Evolutionary conservation across 2,329 filamentous ascomycete genomes (phyloP), one percentile per base, ranked within the genome.

Genomic region (Dothideomycetidae sp.): DNA sequence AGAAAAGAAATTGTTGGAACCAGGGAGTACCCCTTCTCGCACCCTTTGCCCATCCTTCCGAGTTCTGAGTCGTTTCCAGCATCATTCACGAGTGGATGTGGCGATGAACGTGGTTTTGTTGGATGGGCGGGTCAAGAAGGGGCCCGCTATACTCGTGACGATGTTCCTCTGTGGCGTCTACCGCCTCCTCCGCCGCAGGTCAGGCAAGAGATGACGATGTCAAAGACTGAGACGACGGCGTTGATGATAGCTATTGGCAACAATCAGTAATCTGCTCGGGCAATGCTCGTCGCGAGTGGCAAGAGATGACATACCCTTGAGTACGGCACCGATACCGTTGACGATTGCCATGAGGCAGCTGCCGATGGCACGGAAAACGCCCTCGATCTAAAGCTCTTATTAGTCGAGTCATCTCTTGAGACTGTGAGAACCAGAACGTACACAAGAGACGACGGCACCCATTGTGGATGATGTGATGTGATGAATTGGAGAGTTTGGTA

Each of bases 381-480:
- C 48, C 39, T 58, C 46, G 49, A 63, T 58, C 59, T 62, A 42
- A 12, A 9, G 5, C n/a, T n/a, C n/a, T n/a, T n/a, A n/a, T n/a
- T n/a, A n/a, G n/a, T n/a, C n/a, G n/a, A n/a, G n/a, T n/a, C n/a
- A n/a, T n/a, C n/a, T n/a, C 23, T 31, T 37, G 13, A 34, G 11
- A 10, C 26, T 15, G 10, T 11, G 15, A 9, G 15, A 10, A 16
- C 29, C 28, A 23, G 14, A 36, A 71, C 80, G 53, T 81, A 88
- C 81, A 56, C 81, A 86, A 57, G 81, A 86, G 48, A 84, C 67
- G 53, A 90, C 76, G 60, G 78, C 81, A 64, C 82, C 82, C 82
- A 90, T 88, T 49, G 59, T 76, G 29, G 35, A 37, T 37, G 35
- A 15, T 37, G 35, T 31, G 21, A 26, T 37, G 35, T 14, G 12